Evolutionary conservation across 2,329 filamentous ascomycete species (phyloP).

Genomic region (Ceratocystiopsis sp.): DNA sequence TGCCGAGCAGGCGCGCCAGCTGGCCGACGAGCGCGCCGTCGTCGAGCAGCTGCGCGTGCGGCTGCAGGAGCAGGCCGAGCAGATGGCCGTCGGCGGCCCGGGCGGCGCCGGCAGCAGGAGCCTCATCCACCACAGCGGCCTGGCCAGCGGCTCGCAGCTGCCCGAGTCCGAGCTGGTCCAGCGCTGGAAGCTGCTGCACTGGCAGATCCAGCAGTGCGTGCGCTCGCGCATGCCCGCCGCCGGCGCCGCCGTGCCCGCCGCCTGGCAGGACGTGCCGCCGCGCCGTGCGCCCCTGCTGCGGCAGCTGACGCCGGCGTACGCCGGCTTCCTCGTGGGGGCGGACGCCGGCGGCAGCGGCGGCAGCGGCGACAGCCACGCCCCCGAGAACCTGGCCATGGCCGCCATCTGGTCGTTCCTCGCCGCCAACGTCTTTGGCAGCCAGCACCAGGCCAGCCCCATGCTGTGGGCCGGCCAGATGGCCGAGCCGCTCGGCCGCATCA

Average conservation of each 20-base stretch:
- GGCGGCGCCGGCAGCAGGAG: background rate
- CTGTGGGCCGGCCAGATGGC: conserved; percentile 4
- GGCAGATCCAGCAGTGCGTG: conserved; percentile 5
- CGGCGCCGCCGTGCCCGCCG: background rate
- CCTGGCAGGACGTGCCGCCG: background rate
- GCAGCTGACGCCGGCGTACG: conserved; percentile 2
- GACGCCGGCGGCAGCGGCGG: no score
- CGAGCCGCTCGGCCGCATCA: no score
- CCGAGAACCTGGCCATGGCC: conserved; percentile 3
- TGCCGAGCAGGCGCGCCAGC: background rate
- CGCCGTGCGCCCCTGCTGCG: background rate
- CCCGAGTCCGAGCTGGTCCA: conserved; percentile 3
- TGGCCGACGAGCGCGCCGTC: no score
- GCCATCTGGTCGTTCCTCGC: conserved; percentile 5
- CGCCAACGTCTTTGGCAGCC: conserved; percentile 3
- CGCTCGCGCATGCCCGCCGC: background rate
- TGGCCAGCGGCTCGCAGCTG: background rate
- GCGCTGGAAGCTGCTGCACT: conserved; percentile 3
- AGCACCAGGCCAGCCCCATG: conserved; percentile 5
- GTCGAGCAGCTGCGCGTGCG: conserved; percentile 3
- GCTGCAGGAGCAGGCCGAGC: conserved; percentile 4
- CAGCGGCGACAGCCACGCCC: no score
- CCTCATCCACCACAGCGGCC: background rate
- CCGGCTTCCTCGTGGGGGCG: background rate
- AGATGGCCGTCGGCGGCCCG: background rate